Evolutionary conservation across 176 grass and related monocot species (phyloP), one percentile per base, ranked within the genome.

Genomic region (Thinopyrum elongatum): DNA sequence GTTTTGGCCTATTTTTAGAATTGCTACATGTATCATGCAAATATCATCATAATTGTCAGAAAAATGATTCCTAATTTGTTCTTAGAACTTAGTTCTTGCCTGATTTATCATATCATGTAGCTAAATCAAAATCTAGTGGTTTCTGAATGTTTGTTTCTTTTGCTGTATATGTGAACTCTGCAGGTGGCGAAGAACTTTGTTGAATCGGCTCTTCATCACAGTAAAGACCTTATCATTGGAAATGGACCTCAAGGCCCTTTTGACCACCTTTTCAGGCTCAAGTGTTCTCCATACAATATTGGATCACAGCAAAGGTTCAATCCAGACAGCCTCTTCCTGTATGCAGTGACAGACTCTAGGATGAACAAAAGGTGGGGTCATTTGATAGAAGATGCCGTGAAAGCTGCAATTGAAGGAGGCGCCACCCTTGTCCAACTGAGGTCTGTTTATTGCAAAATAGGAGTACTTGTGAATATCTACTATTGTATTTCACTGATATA

Each of bases 161-260:
- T 51, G 22, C 58, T 10, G 22, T 61, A 51, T 26, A 82, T 62
- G 78, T 84, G 75, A 74, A 79, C 85, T 85, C 69, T 86, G 78
- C 88, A 98, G 97, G 86, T 61, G 25, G 97, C 92, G 4, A 98
- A 98, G 85, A 86, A 88, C 53, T 98, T 90, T 78, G 86, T 98
- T 58, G 92, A 94, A 80, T 88, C 82, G 67, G 97, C 92, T 80
- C 92, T 98, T 86, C 71, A 91, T 84, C 82, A 94, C 60, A 95
- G 97, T 75, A 94, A 91, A 94, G 88, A 91, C 85, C 76, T 96
- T 78, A 19, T 86, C 33, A 91, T 94, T 58, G 97, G 97, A 82
- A 94, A 89, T 71, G 94, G 97, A 59, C 81, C 88, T 86, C 94
- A 98, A 92, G 94, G 97, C 44, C 97, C 94, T 46, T 98, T 98